These are phyloP conservation scores for Pichia manshurica DNA, from an alignment of 805 yeast genomes.

Conservation along the genomic window DNA sequence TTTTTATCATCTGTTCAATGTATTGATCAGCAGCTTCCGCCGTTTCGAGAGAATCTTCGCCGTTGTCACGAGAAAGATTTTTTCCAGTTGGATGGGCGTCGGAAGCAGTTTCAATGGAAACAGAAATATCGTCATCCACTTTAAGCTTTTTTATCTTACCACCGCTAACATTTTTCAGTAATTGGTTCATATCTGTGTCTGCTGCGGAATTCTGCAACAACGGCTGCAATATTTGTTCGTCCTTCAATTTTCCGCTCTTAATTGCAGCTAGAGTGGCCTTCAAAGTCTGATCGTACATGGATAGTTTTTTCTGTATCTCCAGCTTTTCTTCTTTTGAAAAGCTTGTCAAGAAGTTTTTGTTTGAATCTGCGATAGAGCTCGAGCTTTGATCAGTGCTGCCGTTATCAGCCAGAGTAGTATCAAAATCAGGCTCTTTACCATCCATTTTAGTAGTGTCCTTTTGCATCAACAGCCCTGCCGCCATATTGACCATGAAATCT, in stretches of 20 bases:
- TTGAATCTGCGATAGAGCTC: too few relatives aligned
- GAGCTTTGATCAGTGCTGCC: too few relatives aligned
- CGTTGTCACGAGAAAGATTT: not conserved
- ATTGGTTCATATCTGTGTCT: conserved; percentile 6
- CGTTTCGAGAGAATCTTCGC: not conserved
- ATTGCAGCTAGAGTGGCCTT: conserved; percentile 18
- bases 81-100: not conserved
- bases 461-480: conserved; percentile 1
- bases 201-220: conserved; percentile 3
- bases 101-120: conserved; percentile 7
- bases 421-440: not conserved
- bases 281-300: conserved; percentile 18
- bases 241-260: conserved; percentile 14
- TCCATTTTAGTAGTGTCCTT: not conserved
- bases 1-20: conserved; percentile 21
- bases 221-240: conserved; percentile 6
- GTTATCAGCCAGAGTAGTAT: too few relatives aligned
- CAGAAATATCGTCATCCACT: conserved; percentile 1
- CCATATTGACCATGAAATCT: conserved; percentile 13
- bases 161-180: conserved; percentile 3
- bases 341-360: not conserved
- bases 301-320: conserved; percentile 18
- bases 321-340: conserved; percentile 12
- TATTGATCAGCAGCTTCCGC: conserved; percentile 19
- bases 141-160: conserved; percentile 5